phyloP scores from a whole-genome alignment of 2,329 filamentous ascomycete species.

The Thyridium curvatum region DNA sequence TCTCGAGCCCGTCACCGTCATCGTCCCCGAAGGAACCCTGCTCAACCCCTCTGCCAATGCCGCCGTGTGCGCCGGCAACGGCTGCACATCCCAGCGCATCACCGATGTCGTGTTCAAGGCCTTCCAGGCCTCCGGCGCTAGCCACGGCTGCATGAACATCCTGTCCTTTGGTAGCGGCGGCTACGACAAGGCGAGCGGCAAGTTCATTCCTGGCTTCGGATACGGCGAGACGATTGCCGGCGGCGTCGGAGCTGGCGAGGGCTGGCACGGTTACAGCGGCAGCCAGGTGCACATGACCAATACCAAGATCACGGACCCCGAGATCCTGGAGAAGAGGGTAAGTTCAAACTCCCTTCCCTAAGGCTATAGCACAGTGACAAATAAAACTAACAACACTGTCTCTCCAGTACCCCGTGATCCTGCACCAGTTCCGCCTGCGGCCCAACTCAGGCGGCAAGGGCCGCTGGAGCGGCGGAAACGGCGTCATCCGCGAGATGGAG shows the following conservation, averaged over 20 bases:
- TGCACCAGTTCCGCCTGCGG: constrained; percentile 22
- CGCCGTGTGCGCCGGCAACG: constrained; percentile 18
- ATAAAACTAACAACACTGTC: neutral
- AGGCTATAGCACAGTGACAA: neutral
- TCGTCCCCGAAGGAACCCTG: constrained; percentile 16
- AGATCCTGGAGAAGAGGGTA: constrained; percentile 22
- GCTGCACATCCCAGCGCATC: constrained; percentile 19
- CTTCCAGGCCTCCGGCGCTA: constrained; percentile 16
- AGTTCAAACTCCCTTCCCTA: neutral
- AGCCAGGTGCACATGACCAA: constrained; percentile 28
- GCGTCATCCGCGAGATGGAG: constrained; percentile 21
- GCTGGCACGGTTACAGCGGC: constrained; percentile 21
- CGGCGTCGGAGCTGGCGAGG: constrained; percentile 22
- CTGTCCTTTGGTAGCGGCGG: constrained; percentile 20
- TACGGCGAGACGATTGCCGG: constrained; percentile 27
- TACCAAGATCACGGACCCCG: constrained; percentile 25
- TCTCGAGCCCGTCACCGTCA: constrained; percentile 16
- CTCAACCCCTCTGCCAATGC: constrained; percentile 19
- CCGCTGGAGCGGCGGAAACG: constrained; percentile 19
- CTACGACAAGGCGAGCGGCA: constrained; percentile 11
- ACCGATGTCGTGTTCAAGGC: constrained; percentile 21
- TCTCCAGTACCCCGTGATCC: constrained; percentile 15
- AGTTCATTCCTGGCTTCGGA: constrained; percentile 17
- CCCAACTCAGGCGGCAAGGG: constrained; percentile 20
- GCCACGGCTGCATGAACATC: constrained; percentile 20